Conservation (phyloP, 2,329 filamentous ascomycete genomes). For the Achaetomium macrosporum region DNA sequence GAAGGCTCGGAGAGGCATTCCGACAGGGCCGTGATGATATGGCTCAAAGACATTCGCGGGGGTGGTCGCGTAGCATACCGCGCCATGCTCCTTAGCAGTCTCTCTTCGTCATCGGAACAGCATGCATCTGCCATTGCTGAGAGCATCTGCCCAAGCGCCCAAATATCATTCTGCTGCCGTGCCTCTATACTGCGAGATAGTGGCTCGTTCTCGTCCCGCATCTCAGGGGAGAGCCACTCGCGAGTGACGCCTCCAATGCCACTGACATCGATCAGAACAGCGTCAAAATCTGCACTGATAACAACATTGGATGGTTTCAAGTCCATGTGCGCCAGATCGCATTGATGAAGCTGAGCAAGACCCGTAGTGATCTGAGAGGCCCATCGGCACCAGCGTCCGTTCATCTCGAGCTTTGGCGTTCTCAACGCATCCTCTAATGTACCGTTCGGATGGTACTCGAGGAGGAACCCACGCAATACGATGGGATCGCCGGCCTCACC, state of each 20-base stretch:
- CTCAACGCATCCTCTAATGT: conserved; percentile 17
- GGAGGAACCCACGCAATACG: conserved; percentile 20
- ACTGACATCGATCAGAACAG: conserved; percentile 23
- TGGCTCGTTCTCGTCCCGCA: conserved; percentile 14
- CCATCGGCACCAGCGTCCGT: conserved; percentile 18
- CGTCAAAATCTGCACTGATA: conserved; percentile 11
- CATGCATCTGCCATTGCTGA: conserved; percentile 10
- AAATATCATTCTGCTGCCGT: conserved; percentile 21
- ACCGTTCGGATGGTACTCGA: conserved; percentile 22
- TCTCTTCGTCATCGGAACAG: neutral
- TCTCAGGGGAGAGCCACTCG: conserved; percentile 24
- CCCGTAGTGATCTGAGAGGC: conserved; percentile 21
- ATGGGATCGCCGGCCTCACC: too few relatives aligned
- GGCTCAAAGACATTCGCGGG: conserved; percentile 2
- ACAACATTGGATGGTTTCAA: conserved; percentile 23
- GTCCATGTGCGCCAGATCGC: conserved; percentile 24
- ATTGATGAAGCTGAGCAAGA: conserved; percentile 18
- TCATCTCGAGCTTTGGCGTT: conserved; percentile 6
- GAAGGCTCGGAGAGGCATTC: neutral
- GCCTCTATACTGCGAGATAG: conserved; percentile 15
- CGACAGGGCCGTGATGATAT: conserved; percentile 2
- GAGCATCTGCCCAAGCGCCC: conserved; percentile 17
- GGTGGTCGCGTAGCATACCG: neutral
- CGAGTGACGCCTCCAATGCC: conserved; percentile 19
- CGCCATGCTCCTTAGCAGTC: conserved; percentile 4